Base-by-base conservation (phyloP, 192 early-diverging fungal species). In the Chytriomyces sp. region DNA sequence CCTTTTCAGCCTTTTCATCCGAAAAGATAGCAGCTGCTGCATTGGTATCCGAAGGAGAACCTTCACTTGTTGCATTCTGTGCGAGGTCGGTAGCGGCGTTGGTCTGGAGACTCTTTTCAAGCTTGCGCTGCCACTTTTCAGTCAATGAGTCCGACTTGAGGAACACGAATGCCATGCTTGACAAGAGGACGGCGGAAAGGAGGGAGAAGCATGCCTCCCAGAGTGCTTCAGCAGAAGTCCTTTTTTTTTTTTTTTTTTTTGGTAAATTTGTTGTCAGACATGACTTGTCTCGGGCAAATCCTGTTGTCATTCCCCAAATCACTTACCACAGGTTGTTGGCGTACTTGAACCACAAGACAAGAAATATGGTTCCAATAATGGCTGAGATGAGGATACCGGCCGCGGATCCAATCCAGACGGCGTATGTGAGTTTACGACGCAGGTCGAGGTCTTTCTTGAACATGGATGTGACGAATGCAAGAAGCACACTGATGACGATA, bases 401-500 rank as follows among this genome's bases (percentile, higher is more conserved):
- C 0, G 73, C 53, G 2, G 93, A 85, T 59, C 96, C 96, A 24
- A 93, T 72, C 91, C 92, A 93, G 8, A 97, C 85, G 61, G 93
- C 35, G 5, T 72, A 10, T 7, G 6, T 28, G 20, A 79, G 46
- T 20, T 9, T 61, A 3, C 35, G 18, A 11, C 60, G 44, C 28
- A 79, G 9, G 35, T 7, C 18, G 5, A 53, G 10, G 28, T 63
- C 67, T 6, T 53, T n/a, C 20, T 16, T 10, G 59, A 77, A 77
- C 13, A 9, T 10, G 6, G 45, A 44, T 13, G 18, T 2, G 78
- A 93, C 79, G 84, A 95, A 95, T 23, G 93, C 81, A 45, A 94
- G 86, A 6, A 96, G 81, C 44, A 98, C 94, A 20, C 92, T 91
- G 64, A 98, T 83, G 77, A 98, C 91, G 71, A 97, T 89, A 26